These are phyloP conservation scores for Starmera amethionina DNA, from an alignment of 805 yeast species.

Conservation along the genomic window DNA sequence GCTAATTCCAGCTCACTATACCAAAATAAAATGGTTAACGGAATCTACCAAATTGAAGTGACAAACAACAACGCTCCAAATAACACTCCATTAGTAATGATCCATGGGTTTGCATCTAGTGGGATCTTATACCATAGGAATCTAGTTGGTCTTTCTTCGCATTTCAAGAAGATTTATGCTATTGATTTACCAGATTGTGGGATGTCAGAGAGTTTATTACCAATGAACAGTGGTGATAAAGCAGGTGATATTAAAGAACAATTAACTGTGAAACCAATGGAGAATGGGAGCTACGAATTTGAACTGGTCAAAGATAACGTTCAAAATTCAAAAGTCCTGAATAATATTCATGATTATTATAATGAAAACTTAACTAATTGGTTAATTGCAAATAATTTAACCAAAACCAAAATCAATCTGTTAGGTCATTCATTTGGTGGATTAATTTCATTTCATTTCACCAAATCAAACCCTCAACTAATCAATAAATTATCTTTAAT, in stretches of 20 bases:
- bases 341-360: constrained; percentile 44
- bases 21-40: constrained; percentile 4
- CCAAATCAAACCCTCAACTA: constrained; percentile 44
- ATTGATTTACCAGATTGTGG: constrained; percentile 71
- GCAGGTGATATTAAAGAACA: constrained; percentile 6
- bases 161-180: constrained; percentile 52
- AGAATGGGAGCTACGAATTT: constrained; percentile 1
- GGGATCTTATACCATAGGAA: constrained; percentile 74
- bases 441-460: constrained; percentile 55
- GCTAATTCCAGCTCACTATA: too few species aligned
- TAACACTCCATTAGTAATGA: constrained; percentile 35
- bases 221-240: constrained; percentile 20
- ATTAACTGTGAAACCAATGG: neutral
- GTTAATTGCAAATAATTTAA: constrained; percentile 40
- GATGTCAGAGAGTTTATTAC: constrained; percentile 28
- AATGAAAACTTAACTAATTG: constrained; percentile 53
- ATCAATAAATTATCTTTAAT: constrained; percentile 48
- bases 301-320: constrained; percentile 7
- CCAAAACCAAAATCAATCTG: constrained; percentile 37
- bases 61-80: constrained; percentile 13
- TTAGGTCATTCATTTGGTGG: constrained; percentile 81
- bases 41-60: constrained; percentile 16
- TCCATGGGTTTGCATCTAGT: constrained; percentile 94
- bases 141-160: constrained; percentile 37
- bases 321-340: constrained; percentile 13